These are phyloP conservation scores for Penicillium thymicola DNA, from an alignment of 2,329 filamentous ascomycete species.

Conservation along the genomic window DNA sequence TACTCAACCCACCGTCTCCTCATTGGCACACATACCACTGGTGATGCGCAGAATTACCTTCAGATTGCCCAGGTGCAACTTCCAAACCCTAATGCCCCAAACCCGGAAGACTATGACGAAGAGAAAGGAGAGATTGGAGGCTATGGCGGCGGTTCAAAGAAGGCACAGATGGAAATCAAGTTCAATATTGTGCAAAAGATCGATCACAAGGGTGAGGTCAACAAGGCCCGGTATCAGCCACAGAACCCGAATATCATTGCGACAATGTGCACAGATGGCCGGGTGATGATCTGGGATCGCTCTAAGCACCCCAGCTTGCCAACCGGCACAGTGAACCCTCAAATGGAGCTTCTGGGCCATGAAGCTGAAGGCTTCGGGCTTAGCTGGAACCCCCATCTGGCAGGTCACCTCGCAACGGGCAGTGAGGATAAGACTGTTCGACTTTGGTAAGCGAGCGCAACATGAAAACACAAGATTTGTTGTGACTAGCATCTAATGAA, in stretches of 20 bases:
- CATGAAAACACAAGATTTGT: neutral
- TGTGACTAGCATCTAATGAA: neutral
- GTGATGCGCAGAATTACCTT: constrained; percentile 80
- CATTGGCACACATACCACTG: constrained; percentile 91
- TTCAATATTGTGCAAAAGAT: constrained; percentile 95
- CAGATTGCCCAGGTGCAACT: constrained; percentile 94
- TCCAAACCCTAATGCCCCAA: constrained; percentile 69
- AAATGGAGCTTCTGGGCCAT: constrained; percentile 83
- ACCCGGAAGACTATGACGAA: constrained; percentile 83
- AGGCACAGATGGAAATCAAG: constrained; percentile 68
- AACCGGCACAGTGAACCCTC: constrained; percentile 69
- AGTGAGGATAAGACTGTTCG: constrained; percentile 90
- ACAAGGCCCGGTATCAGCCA: constrained; percentile 96
- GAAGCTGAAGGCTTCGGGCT: constrained; percentile 86
- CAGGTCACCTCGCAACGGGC: constrained; percentile 80
- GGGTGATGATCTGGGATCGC: constrained; percentile 89
- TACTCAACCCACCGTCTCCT: constrained; percentile 84
- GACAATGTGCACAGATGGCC: constrained; percentile 82
- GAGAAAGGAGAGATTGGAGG: constrained; percentile 90
- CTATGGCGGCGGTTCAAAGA: constrained; percentile 69
- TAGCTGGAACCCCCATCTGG: constrained; percentile 82
- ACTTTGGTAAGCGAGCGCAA: constrained; percentile 66
- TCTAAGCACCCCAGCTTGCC: constrained; percentile 86
- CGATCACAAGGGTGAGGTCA: constrained; percentile 93
- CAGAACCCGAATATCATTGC: constrained; percentile 97